Evolutionary conservation across 2,329 filamentous ascomycete genomes (phyloP).

Genomic region (Emergomyces africanus): DNA sequence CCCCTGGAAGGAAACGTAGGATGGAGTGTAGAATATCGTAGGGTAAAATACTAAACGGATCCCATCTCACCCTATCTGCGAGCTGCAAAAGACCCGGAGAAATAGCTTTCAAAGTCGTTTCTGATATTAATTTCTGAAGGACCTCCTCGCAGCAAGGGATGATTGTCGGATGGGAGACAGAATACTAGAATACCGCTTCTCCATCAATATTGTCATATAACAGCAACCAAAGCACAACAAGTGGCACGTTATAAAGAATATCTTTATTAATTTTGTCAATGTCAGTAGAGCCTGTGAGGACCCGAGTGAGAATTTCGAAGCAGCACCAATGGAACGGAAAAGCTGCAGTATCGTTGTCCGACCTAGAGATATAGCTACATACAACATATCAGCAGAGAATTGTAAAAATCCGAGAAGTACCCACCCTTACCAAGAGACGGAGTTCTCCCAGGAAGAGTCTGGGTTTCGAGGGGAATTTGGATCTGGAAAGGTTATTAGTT

Average conservation of each 20-base stretch:
- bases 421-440: background rate
- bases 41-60: constrained; percentile 1
- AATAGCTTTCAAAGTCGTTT: background rate
- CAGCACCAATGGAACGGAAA: constrained; percentile 5
- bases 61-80: background rate
- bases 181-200: background rate
- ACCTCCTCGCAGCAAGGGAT: background rate
- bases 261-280: background rate
- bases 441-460: background rate
- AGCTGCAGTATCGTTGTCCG: background rate
- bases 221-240: background rate
- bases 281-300: background rate
- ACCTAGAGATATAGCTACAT: background rate
- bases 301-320: constrained; percentile 1
- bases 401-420: background rate
- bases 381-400: background rate
- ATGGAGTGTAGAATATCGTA: constrained; percentile 1
- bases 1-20: background rate
- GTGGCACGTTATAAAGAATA: background rate
- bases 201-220: background rate
- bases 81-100: background rate
- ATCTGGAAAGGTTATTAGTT: background rate
- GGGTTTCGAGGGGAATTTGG: background rate
- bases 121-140: background rate
- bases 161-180: background rate